These are phyloP conservation scores for Colletotrichum graminicola DNA, from an alignment of 2,329 filamentous ascomycete genomes.

Conservation along the genomic window DNA sequence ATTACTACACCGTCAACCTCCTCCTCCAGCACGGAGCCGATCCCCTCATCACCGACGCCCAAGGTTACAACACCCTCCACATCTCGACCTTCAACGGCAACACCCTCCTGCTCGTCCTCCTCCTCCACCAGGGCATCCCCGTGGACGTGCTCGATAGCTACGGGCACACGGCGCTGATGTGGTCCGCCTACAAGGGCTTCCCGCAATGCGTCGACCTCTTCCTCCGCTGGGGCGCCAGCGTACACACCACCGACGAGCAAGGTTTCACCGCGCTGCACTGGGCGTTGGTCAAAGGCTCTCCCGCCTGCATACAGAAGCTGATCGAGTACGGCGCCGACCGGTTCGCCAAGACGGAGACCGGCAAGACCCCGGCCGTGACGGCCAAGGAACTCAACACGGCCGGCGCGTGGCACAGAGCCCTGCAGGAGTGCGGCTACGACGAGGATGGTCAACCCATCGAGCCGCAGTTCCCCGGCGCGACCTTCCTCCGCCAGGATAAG, in stretches of 20 bases:
- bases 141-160: constrained; percentile 91
- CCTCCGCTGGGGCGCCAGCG: constrained; percentile 93
- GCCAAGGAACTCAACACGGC: constrained; percentile 91
- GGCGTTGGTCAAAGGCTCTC: constrained; percentile 93
- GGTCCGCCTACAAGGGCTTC: constrained; percentile 98
- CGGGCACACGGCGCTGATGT: constrained; percentile 96
- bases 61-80: constrained; percentile 98
- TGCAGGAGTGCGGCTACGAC: constrained; percentile 87
- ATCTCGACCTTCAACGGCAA: constrained; percentile 98
- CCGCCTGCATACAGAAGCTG: constrained; percentile 90
- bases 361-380: constrained; percentile 89
- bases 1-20: constrained; percentile 96
- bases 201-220: constrained; percentile 93
- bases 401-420: constrained; percentile 83
- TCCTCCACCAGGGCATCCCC: constrained; percentile 94
- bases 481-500: constrained; percentile 80
- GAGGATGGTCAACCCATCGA: constrained; percentile 78
- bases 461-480: constrained; percentile 79
- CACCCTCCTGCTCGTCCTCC: constrained; percentile 86
- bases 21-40: constrained; percentile 93
- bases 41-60: constrained; percentile 89
- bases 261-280: constrained; percentile 96
- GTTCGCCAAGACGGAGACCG: constrained; percentile 88
- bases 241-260: constrained; percentile 89
- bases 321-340: constrained; percentile 96